phyloP scores from a whole-genome alignment of 192 early-diverging fungal species.

The Powellomyces hirtus region DNA sequence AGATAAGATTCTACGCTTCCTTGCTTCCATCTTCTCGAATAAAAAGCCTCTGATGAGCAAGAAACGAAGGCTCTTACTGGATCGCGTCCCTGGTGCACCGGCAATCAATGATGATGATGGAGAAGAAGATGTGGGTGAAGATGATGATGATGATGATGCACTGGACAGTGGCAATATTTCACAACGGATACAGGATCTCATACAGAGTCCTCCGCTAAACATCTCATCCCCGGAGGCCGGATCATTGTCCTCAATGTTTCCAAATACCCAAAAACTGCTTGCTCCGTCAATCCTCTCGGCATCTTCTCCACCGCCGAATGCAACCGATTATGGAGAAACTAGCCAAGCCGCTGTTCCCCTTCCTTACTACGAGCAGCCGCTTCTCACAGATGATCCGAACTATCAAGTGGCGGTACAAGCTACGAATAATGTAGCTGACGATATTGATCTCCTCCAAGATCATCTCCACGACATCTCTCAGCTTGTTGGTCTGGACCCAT shows the following conservation, averaged over 20 bases:
- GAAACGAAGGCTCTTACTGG: conserved; percentile 36
- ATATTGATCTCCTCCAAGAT: conserved; percentile 46
- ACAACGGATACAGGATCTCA: not conserved
- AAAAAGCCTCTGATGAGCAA: conserved; percentile 32
- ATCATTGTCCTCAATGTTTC: not conserved
- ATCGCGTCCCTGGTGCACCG: not conserved
- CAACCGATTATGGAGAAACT: not conserved
- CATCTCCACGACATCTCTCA: conserved; percentile 29
- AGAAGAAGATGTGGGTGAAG: not conserved
- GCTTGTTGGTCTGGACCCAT: conserved; percentile 25
- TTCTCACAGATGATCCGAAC: not conserved
- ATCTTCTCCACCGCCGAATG: not conserved
- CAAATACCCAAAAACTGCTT: not conserved
- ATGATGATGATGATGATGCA: not conserved
- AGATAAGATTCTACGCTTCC: conserved; percentile 88
- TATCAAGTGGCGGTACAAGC: conserved; percentile 2
- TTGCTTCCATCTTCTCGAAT: conserved; percentile 78
- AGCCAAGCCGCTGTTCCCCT: not conserved
- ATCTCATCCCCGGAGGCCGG: not conserved
- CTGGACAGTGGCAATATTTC: not conserved
- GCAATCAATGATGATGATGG: not conserved
- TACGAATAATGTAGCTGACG: conserved; percentile 29
- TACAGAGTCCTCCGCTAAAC: not conserved
- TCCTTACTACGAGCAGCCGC: conserved; percentile 9
- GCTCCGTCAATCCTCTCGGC: not conserved